Evolutionary conservation across 1,139 yeast genomes (phyloP).

Genomic region (Kazachstania sp.): DNA sequence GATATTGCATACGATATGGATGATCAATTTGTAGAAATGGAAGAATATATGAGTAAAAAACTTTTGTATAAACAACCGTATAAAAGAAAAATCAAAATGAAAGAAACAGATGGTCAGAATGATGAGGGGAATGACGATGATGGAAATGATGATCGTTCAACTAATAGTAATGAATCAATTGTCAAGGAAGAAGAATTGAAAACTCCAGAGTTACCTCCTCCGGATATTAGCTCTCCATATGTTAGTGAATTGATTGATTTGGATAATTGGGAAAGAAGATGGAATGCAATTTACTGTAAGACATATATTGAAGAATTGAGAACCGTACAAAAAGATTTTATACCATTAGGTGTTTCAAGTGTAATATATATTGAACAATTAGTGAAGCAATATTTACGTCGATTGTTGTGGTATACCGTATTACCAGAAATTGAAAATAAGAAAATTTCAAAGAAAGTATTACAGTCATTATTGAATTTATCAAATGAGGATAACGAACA

Average conservation of each 20-base stretch:
- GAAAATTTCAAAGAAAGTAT: conserved; percentile 10
- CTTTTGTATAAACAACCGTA: background rate
- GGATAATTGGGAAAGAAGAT: conserved; percentile 24
- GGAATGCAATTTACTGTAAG: conserved; percentile 23
- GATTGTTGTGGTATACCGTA: conserved; percentile 16
- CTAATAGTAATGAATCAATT: no score
- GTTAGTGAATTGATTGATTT: conserved; percentile 10
- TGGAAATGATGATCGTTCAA: no score
- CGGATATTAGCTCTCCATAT: no score
- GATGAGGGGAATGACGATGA: background rate
- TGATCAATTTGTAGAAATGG: conserved; percentile 22
- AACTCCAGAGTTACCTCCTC: background rate
- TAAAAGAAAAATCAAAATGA: background rate
- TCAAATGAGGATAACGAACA: background rate
- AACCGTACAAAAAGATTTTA: conserved; percentile 4
- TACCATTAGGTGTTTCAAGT: background rate
- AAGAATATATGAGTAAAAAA: conserved; percentile 19
- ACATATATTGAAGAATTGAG: conserved; percentile 16
- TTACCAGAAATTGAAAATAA: conserved; percentile 16
- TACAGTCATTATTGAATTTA: background rate
- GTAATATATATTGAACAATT: background rate
- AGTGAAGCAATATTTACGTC: conserved; percentile 11
- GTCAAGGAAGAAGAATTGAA: no score
- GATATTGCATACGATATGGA: conserved; percentile 31
- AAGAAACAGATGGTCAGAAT: background rate